Conservation (phyloP, 2,329 filamentous ascomycete genomes). For the Ophiostoma sp. region DNA sequence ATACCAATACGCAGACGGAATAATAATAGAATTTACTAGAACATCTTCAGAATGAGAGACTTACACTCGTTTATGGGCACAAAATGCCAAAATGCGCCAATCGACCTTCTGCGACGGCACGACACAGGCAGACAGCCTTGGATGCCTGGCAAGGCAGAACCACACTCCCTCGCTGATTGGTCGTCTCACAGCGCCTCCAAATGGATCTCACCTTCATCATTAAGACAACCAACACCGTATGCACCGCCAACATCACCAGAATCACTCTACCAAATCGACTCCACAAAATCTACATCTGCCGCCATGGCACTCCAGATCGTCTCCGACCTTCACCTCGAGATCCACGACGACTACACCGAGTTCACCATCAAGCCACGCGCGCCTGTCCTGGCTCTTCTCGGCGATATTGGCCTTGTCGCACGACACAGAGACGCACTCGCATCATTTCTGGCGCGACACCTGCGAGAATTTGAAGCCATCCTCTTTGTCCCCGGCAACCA, state of each 20-base stretch:
- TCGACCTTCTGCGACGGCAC: background rate
- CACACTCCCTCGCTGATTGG: background rate
- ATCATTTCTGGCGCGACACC: constrained; percentile 50
- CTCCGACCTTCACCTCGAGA: constrained; percentile 61
- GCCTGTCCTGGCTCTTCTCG: constrained; percentile 55
- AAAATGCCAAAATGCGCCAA: background rate
- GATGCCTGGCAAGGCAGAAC: background rate
- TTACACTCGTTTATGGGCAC: background rate
- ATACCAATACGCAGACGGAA: background rate
- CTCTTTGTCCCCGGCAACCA: constrained; percentile 59
- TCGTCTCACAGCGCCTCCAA: background rate
- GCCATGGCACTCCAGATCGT: constrained; percentile 47
- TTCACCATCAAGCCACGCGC: constrained; percentile 51
- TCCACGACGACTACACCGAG: constrained; percentile 48
- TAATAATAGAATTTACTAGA: background rate
- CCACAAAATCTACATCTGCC: background rate
- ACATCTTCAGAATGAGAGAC: background rate
- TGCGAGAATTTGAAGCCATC: constrained; percentile 50
- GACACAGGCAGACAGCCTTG: background rate
- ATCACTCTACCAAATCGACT: background rate
- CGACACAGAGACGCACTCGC: constrained; percentile 46
- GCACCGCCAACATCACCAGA: background rate
- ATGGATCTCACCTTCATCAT: background rate
- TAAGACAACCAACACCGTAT: background rate
- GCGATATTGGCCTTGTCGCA: constrained; percentile 53